Conservation (phyloP, 73 alveolate genomes). For the Blepharisma stoltei region DNA sequence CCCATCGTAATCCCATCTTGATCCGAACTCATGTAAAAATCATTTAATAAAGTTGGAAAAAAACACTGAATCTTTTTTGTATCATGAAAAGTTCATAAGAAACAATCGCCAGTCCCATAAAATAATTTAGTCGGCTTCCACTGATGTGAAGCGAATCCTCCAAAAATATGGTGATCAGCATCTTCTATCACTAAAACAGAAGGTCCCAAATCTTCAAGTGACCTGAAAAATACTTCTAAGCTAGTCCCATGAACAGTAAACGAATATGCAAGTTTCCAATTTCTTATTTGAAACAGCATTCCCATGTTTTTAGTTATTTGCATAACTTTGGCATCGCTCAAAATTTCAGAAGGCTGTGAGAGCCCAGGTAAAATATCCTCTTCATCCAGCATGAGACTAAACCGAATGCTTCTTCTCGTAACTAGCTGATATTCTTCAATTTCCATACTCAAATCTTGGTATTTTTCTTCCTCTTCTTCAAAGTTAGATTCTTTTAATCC, state of each 20-base stretch:
- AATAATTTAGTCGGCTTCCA: neutral
- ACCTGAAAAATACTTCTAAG: neutral
- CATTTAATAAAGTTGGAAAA: neutral
- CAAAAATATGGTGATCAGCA: neutral
- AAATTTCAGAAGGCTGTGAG: slow-evolving; percentile 31
- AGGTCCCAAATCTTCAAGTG: neutral
- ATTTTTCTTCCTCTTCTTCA: slow-evolving; percentile 39
- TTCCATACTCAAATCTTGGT: slow-evolving; percentile 70
- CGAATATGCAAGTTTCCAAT: slow-evolving; percentile 7
- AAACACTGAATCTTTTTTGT: slow-evolving; percentile 1
- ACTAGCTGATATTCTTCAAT: slow-evolving; percentile 61
- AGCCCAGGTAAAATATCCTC: slow-evolving; percentile 39
- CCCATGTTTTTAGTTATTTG: neutral
- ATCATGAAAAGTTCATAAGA: neutral
- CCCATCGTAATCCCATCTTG: slow-evolving; percentile 17
- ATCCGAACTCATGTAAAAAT: slow-evolving; percentile 26
- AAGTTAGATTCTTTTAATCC: slow-evolving; percentile 69
- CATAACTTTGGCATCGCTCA: slow-evolving; percentile 45
- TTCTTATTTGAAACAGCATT: neutral
- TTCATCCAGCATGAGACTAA: slow-evolving; percentile 37
- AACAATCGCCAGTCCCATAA: slow-evolving; percentile 33
- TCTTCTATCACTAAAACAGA: slow-evolving; percentile 15
- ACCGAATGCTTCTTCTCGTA: slow-evolving; percentile 28
- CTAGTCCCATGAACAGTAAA: slow-evolving; percentile 9
- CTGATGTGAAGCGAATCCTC: slow-evolving; percentile 9